phyloP scores from a whole-genome alignment of 1,284 basidiomycete genomes.

The Ustilago curta region DNA sequence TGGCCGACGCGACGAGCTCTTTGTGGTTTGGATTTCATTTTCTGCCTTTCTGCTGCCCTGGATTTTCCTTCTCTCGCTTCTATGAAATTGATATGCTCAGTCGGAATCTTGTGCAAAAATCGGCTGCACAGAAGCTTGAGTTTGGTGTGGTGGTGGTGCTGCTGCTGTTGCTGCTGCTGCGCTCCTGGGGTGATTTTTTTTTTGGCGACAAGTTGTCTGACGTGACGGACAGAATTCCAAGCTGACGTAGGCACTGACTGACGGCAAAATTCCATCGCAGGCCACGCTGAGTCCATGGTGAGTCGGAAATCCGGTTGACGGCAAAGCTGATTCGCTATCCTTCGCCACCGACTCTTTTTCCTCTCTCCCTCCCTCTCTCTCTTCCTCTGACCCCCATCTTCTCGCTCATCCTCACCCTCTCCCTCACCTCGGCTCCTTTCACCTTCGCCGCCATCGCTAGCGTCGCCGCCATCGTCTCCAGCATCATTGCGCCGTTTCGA shows the following conservation, averaged over 20 bases:
- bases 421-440: neutral
- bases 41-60: slow-evolving; percentile 8
- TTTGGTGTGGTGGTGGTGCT: too few relatives aligned
- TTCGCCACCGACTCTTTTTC: slow-evolving; percentile 11
- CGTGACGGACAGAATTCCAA: neutral
- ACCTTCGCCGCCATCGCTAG: neutral
- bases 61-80: neutral
- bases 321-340: slow-evolving; percentile 13
- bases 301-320: neutral
- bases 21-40: neutral
- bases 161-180: too few relatives aligned
- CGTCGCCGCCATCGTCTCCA: neutral
- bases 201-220: slow-evolving; percentile 2
- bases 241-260: neutral
- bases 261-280: neutral
- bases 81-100: slow-evolving; percentile 2
- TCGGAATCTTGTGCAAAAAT: neutral
- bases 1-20: slow-evolving; percentile 7
- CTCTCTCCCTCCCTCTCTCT: neutral
- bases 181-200: neutral
- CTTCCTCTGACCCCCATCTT: neutral
- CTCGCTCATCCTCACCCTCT: neutral
- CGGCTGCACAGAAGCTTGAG: slow-evolving; percentile 2
- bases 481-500: neutral
- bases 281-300: neutral